Percentiles rank a stretch among this genome's conserved stretches.
These are phyloP conservation scores for Dalbergia cochinchinensis DNA, from an alignment of 306 rosid species.

Conservation along the genomic window DNA sequence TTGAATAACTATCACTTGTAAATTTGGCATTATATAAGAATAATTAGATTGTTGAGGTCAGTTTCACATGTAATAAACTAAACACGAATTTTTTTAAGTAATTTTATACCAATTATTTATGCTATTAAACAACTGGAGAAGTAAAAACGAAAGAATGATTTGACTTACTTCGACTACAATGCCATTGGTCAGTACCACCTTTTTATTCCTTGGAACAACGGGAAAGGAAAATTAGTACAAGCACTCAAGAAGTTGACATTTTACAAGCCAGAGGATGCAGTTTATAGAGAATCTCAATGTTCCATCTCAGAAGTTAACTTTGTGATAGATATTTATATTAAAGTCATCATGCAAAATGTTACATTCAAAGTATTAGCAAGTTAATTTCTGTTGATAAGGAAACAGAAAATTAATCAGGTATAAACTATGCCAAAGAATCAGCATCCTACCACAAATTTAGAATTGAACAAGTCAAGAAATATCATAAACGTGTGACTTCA, in stretches of 20 bases:
- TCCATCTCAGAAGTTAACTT: conserved; percentile 23
- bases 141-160: conserved; percentile 29
- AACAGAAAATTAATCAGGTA: conserved; percentile 28
- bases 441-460: conserved; percentile 14
- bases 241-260: conserved; percentile 8
- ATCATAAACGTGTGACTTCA: background rate
- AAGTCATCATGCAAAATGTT: background rate
- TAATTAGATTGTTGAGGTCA: conserved; percentile 15
- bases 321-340: conserved; percentile 20
- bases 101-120: conserved; percentile 9
- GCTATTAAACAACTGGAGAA: conserved; percentile 18
- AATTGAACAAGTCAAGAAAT: conserved; percentile 2
- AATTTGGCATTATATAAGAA: conserved; percentile 8
- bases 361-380: conserved; percentile 26
- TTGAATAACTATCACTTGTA: conserved; percentile 3
- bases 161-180: conserved; percentile 77
- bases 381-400: conserved; percentile 26
- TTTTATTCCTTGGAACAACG: conserved; percentile 68
- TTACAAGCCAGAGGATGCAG: conserved; percentile 30
- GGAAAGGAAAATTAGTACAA: conserved; percentile 24
- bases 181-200: conserved; percentile 79
- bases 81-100: conserved; percentile 8
- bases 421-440: conserved; percentile 4
- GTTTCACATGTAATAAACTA: conserved; percentile 1
- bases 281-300: conserved; percentile 2